Base-by-base conservation (phyloP, 179 eudicot species). In the Heliamphora pulchella region DNA sequence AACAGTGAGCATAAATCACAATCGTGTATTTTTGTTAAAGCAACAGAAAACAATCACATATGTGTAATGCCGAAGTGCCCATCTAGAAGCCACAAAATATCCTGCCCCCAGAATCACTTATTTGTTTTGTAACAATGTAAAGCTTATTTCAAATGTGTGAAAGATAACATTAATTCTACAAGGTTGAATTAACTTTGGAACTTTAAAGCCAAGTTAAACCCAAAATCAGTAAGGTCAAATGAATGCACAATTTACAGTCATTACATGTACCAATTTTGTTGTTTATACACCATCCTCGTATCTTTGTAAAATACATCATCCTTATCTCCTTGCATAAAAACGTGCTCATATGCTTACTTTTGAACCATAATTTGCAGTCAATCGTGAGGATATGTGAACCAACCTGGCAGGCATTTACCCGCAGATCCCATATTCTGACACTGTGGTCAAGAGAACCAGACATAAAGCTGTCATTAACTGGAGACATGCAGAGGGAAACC, bases 391-490 rank as follows among this genome's bases (percentile, higher is more conserved):
- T 62, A 11, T 43, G 73, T 31, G 81, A 83, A 85, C 91, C 79
- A 85, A 95, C 99, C 99, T 96, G 99, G 87, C 99, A 96, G 74
- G 94, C 92, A 87, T 96, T 96, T 17, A 96, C 99, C 71, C 99
- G 94, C 79, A 96, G 91, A 87, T 96, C 99, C 99, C 99, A 96
- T 81, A 96, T 96, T 67, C 99, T 90, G 80, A 96, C 97, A 82
- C 87, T 91, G 57, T 96, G 99, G 86, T 96, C 99, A 81, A 96
- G 87, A 67, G 99, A 96, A 78, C 94, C 99, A 78, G 98, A 94
- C 99, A 96, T 93, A 85, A 96, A 96, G 88, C 98, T 89, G 84
- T 96, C 99, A 80, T 96, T 92, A 77, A 92, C 86, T 67, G 99
- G 98, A 79, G 98, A 95, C 97, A 94, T 95, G 88, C 98, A 93